Conservation (phyloP, 2,329 filamentous ascomycete species). For the Daldinia sp. region DNA sequence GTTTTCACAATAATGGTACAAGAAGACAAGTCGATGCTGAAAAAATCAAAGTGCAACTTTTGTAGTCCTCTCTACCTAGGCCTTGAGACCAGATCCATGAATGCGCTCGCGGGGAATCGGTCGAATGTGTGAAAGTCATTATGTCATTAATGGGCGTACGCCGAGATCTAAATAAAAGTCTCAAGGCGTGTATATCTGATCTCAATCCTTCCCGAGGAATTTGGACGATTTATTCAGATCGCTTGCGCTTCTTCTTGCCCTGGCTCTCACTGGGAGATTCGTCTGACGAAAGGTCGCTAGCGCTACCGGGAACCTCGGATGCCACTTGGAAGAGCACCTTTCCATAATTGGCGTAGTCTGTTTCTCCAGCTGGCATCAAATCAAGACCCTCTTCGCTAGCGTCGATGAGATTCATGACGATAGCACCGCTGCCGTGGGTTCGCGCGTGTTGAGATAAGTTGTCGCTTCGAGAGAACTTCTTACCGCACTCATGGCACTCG, state of each 20-base stretch:
- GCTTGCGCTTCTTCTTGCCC: slow-evolving; percentile 81
- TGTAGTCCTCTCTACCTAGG: slow-evolving; percentile 48
- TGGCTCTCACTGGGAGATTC: slow-evolving; percentile 55
- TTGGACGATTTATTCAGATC: slow-evolving; percentile 62
- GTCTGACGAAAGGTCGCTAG: slow-evolving; percentile 65
- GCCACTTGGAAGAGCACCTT: slow-evolving; percentile 85
- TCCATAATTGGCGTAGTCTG: slow-evolving; percentile 74
- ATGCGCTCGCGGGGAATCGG: slow-evolving; percentile 37
- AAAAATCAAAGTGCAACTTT: slow-evolving; percentile 51
- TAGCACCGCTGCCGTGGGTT: slow-evolving; percentile 88
- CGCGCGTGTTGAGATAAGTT: slow-evolving; percentile 96
- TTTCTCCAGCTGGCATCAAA: slow-evolving; percentile 57
- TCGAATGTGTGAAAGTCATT: slow-evolving; percentile 49
- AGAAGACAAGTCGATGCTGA: slow-evolving; percentile 51
- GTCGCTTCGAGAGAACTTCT: slow-evolving; percentile 98
- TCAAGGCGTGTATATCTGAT: slow-evolving; percentile 40
- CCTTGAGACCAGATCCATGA: slow-evolving; percentile 47
- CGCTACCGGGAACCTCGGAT: slow-evolving; percentile 73
- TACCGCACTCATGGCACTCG: slow-evolving; percentile 95
- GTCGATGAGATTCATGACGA: slow-evolving; percentile 89
- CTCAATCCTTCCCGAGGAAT: slow-evolving; percentile 26
- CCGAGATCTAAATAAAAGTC: slow-evolving; percentile 44
- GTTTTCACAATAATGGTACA: slow-evolving; percentile 55
- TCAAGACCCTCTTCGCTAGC: slow-evolving; percentile 64
- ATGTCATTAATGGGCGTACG: slow-evolving; percentile 52